phyloP scores from a whole-genome alignment of 1,284 basidiomycete genomes.

The Quambalaria eucalypti region DNA sequence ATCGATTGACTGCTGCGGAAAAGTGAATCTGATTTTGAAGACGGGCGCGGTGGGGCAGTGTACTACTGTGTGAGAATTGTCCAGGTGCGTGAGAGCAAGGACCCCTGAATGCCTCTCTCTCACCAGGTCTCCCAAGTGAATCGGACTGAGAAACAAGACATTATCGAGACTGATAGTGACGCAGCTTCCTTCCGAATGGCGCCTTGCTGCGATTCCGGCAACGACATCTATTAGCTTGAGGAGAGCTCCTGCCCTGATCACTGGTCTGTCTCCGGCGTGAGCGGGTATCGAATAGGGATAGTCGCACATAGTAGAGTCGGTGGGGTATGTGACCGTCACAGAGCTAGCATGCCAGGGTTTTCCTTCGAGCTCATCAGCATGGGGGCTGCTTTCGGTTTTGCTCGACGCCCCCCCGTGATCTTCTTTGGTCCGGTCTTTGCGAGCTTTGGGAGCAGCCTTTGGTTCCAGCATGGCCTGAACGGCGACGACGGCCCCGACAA shows the following conservation, averaged over 20 bases:
- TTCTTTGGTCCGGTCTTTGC: no score
- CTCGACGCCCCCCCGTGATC: no score
- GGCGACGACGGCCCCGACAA: no score
- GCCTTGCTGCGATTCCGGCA: slow-evolving; percentile 47
- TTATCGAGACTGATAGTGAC: slow-evolving; percentile 48
- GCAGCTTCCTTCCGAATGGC: slow-evolving; percentile 44
- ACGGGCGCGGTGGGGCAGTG: neutral
- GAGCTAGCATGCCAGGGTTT: slow-evolving; percentile 26
- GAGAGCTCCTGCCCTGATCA: slow-evolving; percentile 45
- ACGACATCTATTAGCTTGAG: slow-evolving; percentile 49
- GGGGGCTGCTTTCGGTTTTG: no score
- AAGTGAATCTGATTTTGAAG: slow-evolving; percentile 28
- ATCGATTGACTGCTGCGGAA: slow-evolving; percentile 46
- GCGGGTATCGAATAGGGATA: neutral
- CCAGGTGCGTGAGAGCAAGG: no score
- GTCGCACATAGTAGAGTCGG: neutral
- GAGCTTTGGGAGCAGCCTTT: no score
- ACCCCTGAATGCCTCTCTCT: neutral
- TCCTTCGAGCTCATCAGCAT: no score
- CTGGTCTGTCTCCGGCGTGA: neutral
- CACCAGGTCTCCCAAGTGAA: slow-evolving; percentile 23
- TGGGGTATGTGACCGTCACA: neutral
- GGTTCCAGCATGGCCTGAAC: no score
- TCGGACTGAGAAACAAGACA: slow-evolving; percentile 38
- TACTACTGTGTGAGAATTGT: neutral